Base-by-base conservation (phyloP, 176 grass and related monocot species). In the barley (Hordeum vulgare) region DNA sequence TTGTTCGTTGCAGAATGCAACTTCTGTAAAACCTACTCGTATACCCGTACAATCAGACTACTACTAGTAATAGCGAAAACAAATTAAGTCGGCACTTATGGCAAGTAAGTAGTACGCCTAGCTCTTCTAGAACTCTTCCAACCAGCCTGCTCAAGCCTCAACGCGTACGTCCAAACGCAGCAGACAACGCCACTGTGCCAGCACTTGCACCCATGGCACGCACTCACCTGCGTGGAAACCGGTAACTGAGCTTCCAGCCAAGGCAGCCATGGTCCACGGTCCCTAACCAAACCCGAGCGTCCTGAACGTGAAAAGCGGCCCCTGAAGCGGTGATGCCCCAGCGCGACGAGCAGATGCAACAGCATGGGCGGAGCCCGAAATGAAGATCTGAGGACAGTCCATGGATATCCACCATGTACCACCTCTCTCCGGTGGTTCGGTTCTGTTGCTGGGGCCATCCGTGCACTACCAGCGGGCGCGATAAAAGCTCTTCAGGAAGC, bases 121-220 rank as follows among this genome's bases (percentile, higher is more conserved):
- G 28, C 1, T 47, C 81, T 83, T 83, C 70, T 64, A 83, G 81
- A 83, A 47, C 11, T 23, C n/a, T n/a, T n/a, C 68, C 23, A 9
- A 71, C 20, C 18, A 71, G 14, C 24, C 12, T 13, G 5, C 36
- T 25, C 66, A 36, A 28, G 24, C 64, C 78, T 34, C 8, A 13
- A 23, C 0, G 66, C 65, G 65, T 65, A 45, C 15, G 21, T 64
- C 70, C 70, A 83, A 75, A 34, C 14, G 81, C 18, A 25, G 28
- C 27, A 25, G 70, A 51, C 69, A 49, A 13, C 2, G 81, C 2
- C 51, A 54, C 51, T 54, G 18, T 54, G 51, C 56, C 81, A 74
- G 81, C 69, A 74, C 80, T 74, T 74, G 7, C 56, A 14, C 81
- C 17, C 37, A 49, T 35, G 80, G 37, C 37, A 3, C 41, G 37